Percentiles rank a stretch among this genome's conserved stretches.
Evolutionary conservation across 1,284 basidiomycete genomes (phyloP).

Genomic region (Malassezia dermatis): DNA sequence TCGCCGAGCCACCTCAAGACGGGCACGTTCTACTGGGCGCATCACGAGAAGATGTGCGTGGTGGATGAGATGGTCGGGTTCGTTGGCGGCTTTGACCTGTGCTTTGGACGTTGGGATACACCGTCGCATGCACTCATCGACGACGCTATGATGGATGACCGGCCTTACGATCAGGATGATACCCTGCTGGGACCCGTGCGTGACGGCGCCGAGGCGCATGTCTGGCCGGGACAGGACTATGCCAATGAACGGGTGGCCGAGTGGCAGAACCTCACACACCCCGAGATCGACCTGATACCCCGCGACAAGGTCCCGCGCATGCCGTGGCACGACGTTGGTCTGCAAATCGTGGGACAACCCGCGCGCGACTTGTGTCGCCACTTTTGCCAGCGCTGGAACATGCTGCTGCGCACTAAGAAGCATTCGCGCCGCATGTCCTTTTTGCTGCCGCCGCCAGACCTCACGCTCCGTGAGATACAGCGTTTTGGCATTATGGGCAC

Average conservation of each 20-base stretch:
- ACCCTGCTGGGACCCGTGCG: conserved; percentile 43
- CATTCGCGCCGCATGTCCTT: conserved; percentile 87
- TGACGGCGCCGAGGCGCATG: conserved; percentile 55
- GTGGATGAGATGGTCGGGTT: conserved; percentile 96
- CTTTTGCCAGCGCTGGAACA: conserved; percentile 71
- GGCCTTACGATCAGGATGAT: conserved; percentile 18
- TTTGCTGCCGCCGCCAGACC: conserved; percentile 85
- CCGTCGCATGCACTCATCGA: conserved; percentile 83
- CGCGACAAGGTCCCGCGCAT: conserved; percentile 78
- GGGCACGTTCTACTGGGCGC: conserved; percentile 84
- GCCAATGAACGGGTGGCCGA: conserved; percentile 81
- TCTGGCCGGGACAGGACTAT: conserved; percentile 88
- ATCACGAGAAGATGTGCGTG: conserved; percentile 97
- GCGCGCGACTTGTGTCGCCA: conserved; percentile 88
- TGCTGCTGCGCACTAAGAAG: conserved; percentile 53
- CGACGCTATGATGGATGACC: conserved; percentile 53
- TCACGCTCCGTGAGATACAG: conserved; percentile 67
- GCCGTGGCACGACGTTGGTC: conserved; percentile 96
- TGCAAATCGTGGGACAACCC: conserved; percentile 93
- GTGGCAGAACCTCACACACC: conserved; percentile 78
- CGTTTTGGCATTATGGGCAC: conserved; percentile 81
- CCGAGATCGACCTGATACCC: conserved; percentile 88
- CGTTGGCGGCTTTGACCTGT: conserved; percentile 92
- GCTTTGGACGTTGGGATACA: conserved; percentile 60
- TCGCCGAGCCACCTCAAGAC: conserved; percentile 96